Percentiles rank a stretch among this genome's conserved stretches.
Evolutionary conservation across 75 land plant genomes (phyloP).

Genomic region (Pinus tabuliformis): DNA sequence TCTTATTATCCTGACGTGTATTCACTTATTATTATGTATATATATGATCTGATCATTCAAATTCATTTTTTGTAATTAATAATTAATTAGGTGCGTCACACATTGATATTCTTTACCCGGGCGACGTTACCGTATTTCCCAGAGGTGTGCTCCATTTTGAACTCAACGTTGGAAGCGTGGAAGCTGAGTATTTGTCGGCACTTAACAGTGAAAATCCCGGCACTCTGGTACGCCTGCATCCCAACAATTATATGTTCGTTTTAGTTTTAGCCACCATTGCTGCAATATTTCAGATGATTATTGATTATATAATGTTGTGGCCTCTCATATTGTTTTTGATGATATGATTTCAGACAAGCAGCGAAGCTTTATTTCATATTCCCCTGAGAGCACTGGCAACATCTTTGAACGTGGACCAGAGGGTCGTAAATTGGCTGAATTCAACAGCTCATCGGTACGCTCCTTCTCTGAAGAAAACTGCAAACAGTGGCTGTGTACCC

Average conservation of each 20-base stretch:
- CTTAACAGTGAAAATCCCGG: slow-evolving; percentile 27
- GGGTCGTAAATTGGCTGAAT: background rate
- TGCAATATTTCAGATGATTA: background rate
- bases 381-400: background rate
- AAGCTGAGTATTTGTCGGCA: slow-evolving; percentile 18
- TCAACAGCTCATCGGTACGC: background rate
- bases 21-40: too few relatives aligned
- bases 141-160: slow-evolving; percentile 23
- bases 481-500: background rate
- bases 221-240: slow-evolving; percentile 6
- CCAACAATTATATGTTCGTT: too few relatives aligned
- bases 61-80: too few relatives aligned
- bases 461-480: background rate
- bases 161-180: slow-evolving; percentile 15
- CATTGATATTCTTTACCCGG: slow-evolving; percentile 17
- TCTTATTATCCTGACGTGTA: too few relatives aligned
- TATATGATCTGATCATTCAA: too few relatives aligned
- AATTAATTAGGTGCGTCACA: background rate
- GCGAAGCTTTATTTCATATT: background rate
- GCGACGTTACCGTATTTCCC: slow-evolving; percentile 24
- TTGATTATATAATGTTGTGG: too few relatives aligned
- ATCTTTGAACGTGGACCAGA: background rate
- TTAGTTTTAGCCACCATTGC: too few relatives aligned
- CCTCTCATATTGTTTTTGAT: too few relatives aligned
- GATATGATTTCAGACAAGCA: background rate